Base-by-base conservation (phyloP, 805 yeast species). In the Scheffersomyces coipomensis region DNA sequence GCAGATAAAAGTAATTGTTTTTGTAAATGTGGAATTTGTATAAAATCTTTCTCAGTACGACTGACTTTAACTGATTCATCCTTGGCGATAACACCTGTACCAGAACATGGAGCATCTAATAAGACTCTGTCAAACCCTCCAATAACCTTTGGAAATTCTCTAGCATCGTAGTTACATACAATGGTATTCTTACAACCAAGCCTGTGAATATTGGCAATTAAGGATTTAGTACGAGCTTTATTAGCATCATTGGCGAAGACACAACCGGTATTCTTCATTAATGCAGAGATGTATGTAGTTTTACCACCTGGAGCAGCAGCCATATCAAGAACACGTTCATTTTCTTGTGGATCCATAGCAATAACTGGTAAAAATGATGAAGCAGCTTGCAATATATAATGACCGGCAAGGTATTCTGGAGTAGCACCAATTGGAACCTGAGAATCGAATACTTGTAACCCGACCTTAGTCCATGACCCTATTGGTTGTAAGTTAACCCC, bases 341-440 rank as follows among this genome's bases (percentile, higher is more conserved):
- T 83, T 65, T 89, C 97, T 62, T 89, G 95, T n/a, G 99, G 99
- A 46, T 83, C 91, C 52, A 93, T 71, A 0, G 99, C 99, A 91
- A 93, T 88, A 16, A 90, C 97, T 7, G 99, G 99, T 58, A 93
- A 70, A 66, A 91, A 93, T 8, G 98, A 90, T 5, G 97, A 90
- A 17, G 99, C 99, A 31, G 99, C 99, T 67, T 93, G 99, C 54
- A 93, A 71, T 46, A 93, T 93, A 68, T 93, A 93, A 58, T 93
- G 96, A 56, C 99, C 99, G 11, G 98, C 95, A 56, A 93, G 73
- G 61, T 93, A 93, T 68, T 93, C 99, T 32, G 99, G 99, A 7
- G 99, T 93, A 33, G 99, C 99, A 65, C 99, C 99, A 52, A 93
- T 87, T 32, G 99, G 99, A n/a, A 93, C 98, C 64, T 90, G 98